A percentile compares a stretch with the other conserved stretches of the same genome.
phyloP scores from a whole-genome alignment of 169 alveolate genomes.

The Plasmodium malariae region DNA sequence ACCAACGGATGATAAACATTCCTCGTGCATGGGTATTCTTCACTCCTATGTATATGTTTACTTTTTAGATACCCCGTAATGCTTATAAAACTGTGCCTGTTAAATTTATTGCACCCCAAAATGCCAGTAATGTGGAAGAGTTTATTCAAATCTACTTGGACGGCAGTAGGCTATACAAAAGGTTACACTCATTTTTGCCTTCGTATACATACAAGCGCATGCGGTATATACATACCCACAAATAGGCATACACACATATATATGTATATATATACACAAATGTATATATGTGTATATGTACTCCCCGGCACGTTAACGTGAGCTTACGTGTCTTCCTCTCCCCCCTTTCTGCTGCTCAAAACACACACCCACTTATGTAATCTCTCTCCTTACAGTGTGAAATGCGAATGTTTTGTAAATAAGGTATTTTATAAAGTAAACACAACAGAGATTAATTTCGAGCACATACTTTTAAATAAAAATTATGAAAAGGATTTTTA shows the following conservation, averaged over 20 bases:
- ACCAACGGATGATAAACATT: too few species aligned
- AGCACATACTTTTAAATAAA: constrained; percentile 37
- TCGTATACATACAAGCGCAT: background rate
- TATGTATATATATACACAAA: background rate
- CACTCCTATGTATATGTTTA: background rate
- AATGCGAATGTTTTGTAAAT: constrained; percentile 25
- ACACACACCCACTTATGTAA: too few species aligned
- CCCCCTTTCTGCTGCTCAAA: background rate
- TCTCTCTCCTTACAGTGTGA: constrained; percentile 11
- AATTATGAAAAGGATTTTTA: constrained; percentile 37
- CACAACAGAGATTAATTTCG: constrained; percentile 39
- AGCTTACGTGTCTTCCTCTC: too few species aligned
- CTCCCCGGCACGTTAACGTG: background rate
- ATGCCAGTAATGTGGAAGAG: constrained; percentile 1
- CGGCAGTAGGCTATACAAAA: constrained; percentile 34
- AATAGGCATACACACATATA: background rate
- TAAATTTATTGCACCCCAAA: constrained; percentile 28
- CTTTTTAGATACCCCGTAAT: constrained; percentile 29
- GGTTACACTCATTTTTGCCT: constrained; percentile 7
- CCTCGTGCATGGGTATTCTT: background rate
- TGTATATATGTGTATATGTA: background rate
- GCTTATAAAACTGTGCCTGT: constrained; percentile 33
- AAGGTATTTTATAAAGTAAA: constrained; percentile 25
- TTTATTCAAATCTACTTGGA: constrained; percentile 42
- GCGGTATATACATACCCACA: too few species aligned